Percentiles rank a stretch among this genome's conserved stretches.
Conservation (phyloP, 2,329 filamentous ascomycete genomes). For the Fusarium praegraminearum region DNA sequence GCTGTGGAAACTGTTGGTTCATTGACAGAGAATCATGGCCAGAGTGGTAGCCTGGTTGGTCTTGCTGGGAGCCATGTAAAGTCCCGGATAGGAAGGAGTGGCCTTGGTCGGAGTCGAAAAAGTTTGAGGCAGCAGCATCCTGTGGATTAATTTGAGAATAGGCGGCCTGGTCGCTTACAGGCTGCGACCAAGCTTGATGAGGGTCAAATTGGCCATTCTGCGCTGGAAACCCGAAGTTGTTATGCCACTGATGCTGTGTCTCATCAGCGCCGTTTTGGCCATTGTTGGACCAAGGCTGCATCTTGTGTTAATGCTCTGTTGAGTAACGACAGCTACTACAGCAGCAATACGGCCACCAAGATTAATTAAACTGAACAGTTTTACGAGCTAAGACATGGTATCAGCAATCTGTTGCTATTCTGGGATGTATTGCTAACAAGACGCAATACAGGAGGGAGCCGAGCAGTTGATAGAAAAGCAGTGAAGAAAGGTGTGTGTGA, state of each 20-base stretch:
- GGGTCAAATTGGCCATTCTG: constrained; percentile 56
- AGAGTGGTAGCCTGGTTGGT: constrained; percentile 49
- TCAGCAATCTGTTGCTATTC: constrained; percentile 49
- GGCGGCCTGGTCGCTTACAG: constrained; percentile 50
- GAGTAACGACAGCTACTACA: constrained; percentile 39
- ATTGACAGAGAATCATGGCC: constrained; percentile 50
- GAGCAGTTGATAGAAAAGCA: constrained; percentile 23
- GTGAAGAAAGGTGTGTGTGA: constrained; percentile 4
- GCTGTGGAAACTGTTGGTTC: constrained; percentile 52
- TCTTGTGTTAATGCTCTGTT: constrained; percentile 46
- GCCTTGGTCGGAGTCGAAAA: constrained; percentile 52
- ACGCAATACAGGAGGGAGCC: constrained; percentile 12
- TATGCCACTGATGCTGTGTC: constrained; percentile 52
- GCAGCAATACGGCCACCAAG: constrained; percentile 37
- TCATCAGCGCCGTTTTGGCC: constrained; percentile 55
- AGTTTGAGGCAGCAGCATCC: constrained; percentile 50
- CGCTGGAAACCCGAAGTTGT: constrained; percentile 50
- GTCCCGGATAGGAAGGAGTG: constrained; percentile 50
- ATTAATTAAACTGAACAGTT: constrained; percentile 41
- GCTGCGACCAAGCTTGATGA: constrained; percentile 55
- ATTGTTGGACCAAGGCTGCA: constrained; percentile 57
- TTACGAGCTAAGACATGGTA: constrained; percentile 49
- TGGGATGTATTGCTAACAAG: constrained; percentile 26
- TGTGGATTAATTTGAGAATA: constrained; percentile 52
- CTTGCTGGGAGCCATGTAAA: constrained; percentile 49